Base-by-base conservation (phyloP, 129 eudicot genomes). In the Logfia minima region DNA sequence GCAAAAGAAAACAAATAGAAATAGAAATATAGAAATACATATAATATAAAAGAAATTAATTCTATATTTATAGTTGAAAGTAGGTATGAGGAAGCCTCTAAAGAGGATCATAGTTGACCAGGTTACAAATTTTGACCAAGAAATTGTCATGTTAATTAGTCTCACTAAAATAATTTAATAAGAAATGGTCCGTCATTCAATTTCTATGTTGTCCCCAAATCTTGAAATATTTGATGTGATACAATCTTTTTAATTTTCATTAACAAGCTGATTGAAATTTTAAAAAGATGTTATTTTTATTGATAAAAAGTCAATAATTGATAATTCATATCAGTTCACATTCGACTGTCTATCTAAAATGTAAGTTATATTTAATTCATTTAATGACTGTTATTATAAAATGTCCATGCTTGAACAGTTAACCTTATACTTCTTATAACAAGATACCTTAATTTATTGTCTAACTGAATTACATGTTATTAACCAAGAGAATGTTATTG, bases 31-130 rank as follows among this genome's bases (percentile, higher is more conserved):
- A 35, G 41, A 35, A 35, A 19, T 8, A 19, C 26, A 60, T 6
- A 60, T 53, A 10, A 53, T 53, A 55, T 19, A 55, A n/a, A 18
- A 18, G 9, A 55, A n/a, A 18, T 5, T 18, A 13, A 51, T 56
- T 29, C n/a, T 56, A 14, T 72, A 31, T 21, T 4, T 56, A 11
- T 21, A 13, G 16, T 55, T 73, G 21, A 34, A 52, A 73, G 77
- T 22, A 58, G 55, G 19, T 35, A 58, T 6, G 34, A 74, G 62
- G 78, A 60, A 39, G 78, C 41, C 69, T 39, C 37, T 17, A 22
- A 59, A 74, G 22, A 45, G 53, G 70, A 74, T 37, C 41, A 60
- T 32, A 59, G 6, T 74, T 74, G 70, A 61, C 78, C 41, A 56
- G 69, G 70, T 39, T 61, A 61, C 24, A 22, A 14, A 13, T 3